Percentiles rank a stretch among this genome's conserved stretches.
phyloP scores from a whole-genome alignment of 2,329 filamentous ascomycete genomes.

The Paraphaeosphaeria sporulosa region DNA sequence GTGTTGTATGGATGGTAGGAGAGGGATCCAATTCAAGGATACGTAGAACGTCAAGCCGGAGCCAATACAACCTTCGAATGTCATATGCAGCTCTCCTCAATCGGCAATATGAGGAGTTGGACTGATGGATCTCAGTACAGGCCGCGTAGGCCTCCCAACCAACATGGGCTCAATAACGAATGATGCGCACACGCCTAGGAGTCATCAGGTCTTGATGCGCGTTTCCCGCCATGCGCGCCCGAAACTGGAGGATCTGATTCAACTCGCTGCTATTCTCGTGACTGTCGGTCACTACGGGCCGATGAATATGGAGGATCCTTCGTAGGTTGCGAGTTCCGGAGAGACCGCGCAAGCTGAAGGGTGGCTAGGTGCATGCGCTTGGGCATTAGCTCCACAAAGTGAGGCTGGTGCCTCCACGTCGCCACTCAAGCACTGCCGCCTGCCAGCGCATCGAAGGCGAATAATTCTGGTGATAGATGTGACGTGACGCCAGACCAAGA shows the following conservation, averaged over 20 bases:
- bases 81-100: constrained; percentile 38
- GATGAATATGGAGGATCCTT: constrained; percentile 27
- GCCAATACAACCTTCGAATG: constrained; percentile 25
- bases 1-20: constrained; percentile 26
- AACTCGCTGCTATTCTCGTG: constrained; percentile 37
- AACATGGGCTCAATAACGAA: constrained; percentile 30
- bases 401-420: constrained; percentile 41
- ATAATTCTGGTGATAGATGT: background rate
- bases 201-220: constrained; percentile 37
- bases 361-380: constrained; percentile 40
- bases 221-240: constrained; percentile 33
- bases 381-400: constrained; percentile 29
- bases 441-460: constrained; percentile 41
- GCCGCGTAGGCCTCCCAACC: too few relatives aligned
- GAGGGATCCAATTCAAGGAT: constrained; percentile 15
- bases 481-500: constrained; percentile 1
- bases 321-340: constrained; percentile 15
- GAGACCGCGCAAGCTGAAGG: constrained; percentile 25
- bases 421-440: constrained; percentile 19
- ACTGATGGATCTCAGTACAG: too few relatives aligned
- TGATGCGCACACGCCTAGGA: constrained; percentile 36
- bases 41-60: constrained; percentile 15
- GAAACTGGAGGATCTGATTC: constrained; percentile 24
- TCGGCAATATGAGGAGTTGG: constrained; percentile 25
- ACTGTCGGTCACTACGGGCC: constrained; percentile 25